Percentiles rank a stretch among this genome's conserved stretches.
Conservation (phyloP, 768 basidiomycete species). For the Lactarius trivialis region DNA sequence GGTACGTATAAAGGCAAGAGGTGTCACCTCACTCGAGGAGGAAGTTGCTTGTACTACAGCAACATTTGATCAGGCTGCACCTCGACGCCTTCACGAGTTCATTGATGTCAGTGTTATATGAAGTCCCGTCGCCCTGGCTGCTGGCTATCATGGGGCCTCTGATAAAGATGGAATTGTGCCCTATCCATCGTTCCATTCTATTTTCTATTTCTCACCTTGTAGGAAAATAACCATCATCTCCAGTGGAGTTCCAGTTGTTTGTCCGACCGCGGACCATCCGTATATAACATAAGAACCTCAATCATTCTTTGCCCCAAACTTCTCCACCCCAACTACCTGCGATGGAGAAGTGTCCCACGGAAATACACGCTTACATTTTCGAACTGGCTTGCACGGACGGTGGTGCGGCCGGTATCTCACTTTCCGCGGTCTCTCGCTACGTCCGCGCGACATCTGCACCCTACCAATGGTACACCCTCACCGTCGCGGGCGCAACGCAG, state of each 20-base stretch:
- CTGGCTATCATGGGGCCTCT: neutral
- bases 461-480: conserved; percentile 37
- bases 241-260: neutral
- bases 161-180: neutral
- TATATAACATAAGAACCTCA: neutral
- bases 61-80: neutral
- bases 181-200: neutral
- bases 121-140: neutral
- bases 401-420: conserved; percentile 33
- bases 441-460: conserved; percentile 35
- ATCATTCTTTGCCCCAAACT: neutral
- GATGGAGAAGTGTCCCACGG: conserved; percentile 34
- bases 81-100: neutral
- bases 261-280: neutral
- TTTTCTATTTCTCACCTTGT: neutral
- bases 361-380: conserved; percentile 41
- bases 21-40: neutral
- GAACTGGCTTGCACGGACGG: conserved; percentile 38
- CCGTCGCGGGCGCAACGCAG: conserved; percentile 29
- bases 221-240: neutral
- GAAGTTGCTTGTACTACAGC: neutral
- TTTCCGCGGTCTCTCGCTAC: conserved; percentile 37
- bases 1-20: too few relatives aligned
- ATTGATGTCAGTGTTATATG: too few relatives aligned
- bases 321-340: neutral